Conservation (phyloP, 2,329 filamentous ascomycete species). For the Aspergillus neoniger region DNA sequence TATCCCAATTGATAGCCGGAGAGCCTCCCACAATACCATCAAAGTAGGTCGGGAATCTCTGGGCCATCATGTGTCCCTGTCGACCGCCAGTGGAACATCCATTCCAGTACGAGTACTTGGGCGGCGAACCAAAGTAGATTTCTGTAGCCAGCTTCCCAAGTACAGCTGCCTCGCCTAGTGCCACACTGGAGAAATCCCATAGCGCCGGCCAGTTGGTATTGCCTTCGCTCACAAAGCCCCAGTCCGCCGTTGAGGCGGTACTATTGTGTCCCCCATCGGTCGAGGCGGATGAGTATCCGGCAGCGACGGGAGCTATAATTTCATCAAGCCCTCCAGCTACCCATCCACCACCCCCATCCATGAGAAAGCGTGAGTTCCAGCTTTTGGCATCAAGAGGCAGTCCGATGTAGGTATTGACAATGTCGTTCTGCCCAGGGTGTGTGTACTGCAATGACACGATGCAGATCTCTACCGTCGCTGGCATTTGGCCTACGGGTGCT, state of each 20-base stretch:
- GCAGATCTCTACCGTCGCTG: background rate
- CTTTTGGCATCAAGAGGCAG: background rate
- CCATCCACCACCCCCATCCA: slow-evolving; percentile 7
- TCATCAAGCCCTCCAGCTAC: slow-evolving; percentile 1
- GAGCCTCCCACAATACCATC: slow-evolving; percentile 31
- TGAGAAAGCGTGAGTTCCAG: slow-evolving; percentile 13
- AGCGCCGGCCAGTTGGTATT: slow-evolving; percentile 5
- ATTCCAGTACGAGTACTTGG: slow-evolving; percentile 10
- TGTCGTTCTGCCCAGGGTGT: slow-evolving; percentile 10
- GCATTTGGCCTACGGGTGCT: background rate
- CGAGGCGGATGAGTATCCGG: background rate
- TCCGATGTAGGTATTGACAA: background rate
- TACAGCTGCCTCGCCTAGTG: slow-evolving; percentile 9
- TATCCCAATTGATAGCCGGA: slow-evolving; percentile 18
- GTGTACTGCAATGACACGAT: background rate
- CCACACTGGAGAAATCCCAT: background rate
- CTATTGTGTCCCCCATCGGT: slow-evolving; percentile 3
- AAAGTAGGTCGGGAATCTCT: slow-evolving; percentile 24
- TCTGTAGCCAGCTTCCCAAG: slow-evolving; percentile 8
- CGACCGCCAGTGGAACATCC: slow-evolving; percentile 27
- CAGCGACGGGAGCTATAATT: background rate
- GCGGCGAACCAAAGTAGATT: background rate
- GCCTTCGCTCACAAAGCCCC: background rate
- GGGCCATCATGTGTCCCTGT: slow-evolving; percentile 20
- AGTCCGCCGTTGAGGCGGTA: background rate